A percentile compares a stretch with the other conserved stretches of the same genome.
Evolutionary conservation across 176 grass and related monocot species (phyloP).

Genomic region (Triticum turgidum): DNA sequence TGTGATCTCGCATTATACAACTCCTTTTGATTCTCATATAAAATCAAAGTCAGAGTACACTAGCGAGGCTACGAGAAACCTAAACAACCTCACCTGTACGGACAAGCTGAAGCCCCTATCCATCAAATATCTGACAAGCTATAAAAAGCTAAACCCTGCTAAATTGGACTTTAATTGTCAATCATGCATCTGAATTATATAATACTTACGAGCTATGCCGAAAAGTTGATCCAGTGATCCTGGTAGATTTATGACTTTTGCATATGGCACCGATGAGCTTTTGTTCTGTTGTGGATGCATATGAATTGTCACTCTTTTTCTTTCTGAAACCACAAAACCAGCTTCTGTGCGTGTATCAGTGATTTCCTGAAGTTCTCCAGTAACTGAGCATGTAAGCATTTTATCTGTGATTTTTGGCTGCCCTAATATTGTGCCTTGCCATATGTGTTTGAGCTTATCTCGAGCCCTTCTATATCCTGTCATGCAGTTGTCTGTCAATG

Average conservation of each 20-base stretch:
- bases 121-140: background rate
- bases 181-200: background rate
- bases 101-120: background rate
- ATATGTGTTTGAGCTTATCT: background rate
- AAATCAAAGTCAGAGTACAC: conserved; percentile 4
- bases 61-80: background rate
- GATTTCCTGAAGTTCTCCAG: background rate
- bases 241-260: conserved; percentile 79
- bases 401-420: conserved; percentile 9
- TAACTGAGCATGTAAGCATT: background rate
- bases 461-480: conserved; percentile 10
- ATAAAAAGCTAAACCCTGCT: background rate
- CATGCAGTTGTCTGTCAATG: conserved; percentile 26
- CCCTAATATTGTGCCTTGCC: background rate
- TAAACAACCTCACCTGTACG: background rate
- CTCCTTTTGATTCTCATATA: background rate
- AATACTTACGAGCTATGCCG: conserved; percentile 64
- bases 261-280: conserved; percentile 24
- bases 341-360: conserved; percentile 18
- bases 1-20: background rate
- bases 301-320: conserved; percentile 67
- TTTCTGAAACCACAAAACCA: conserved; percentile 17
- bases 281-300: conserved; percentile 12
- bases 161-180: background rate
- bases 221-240: conserved; percentile 65